phyloP scores from a whole-genome alignment of 768 basidiomycete genomes.

The Leccinum longicurvipes region DNA sequence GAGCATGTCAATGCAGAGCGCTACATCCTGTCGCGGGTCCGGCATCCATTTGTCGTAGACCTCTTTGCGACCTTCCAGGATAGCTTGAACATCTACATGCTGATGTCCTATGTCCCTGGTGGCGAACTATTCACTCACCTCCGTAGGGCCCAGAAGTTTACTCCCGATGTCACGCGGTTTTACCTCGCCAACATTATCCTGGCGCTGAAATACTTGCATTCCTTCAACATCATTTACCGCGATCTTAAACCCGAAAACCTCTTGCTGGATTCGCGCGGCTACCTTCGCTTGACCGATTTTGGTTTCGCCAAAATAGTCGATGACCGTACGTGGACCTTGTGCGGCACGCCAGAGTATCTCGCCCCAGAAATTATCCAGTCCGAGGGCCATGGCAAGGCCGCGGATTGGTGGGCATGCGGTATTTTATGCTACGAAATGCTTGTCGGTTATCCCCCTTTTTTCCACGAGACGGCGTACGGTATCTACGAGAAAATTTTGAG shows the following conservation, averaged over 20 bases:
- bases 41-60: conserved; percentile 96
- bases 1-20: conserved; percentile 98
- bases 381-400: conserved; percentile 96
- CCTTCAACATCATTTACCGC: conserved; percentile 96
- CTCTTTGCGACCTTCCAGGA: conserved; percentile 96
- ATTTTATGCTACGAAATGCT: conserved; percentile 98
- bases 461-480: conserved; percentile 95
- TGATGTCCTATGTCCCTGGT: conserved; percentile 93
- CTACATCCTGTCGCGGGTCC: conserved; percentile 85
- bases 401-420: conserved; percentile 99
- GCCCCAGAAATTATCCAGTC: conserved; percentile 98
- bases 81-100: conserved; percentile 95
- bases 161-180: conserved; percentile 96
- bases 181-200: conserved; percentile 96
- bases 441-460: conserved; percentile 98
- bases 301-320: conserved; percentile 98
- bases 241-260: conserved; percentile 99
- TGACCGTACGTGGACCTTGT: conserved; percentile 97
- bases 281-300: conserved; percentile 94
- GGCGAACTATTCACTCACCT: conserved; percentile 98
- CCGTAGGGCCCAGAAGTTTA: conserved; percentile 90
- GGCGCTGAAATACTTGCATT: conserved; percentile 91
- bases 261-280: conserved; percentile 90
- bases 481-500: conserved; percentile 97
- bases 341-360: conserved; percentile 94